Evolutionary conservation across 2,329 filamentous ascomycete species (phyloP), one percentile per base, ranked within the genome.

Genomic region (Aureobasidium leucospermi): DNA sequence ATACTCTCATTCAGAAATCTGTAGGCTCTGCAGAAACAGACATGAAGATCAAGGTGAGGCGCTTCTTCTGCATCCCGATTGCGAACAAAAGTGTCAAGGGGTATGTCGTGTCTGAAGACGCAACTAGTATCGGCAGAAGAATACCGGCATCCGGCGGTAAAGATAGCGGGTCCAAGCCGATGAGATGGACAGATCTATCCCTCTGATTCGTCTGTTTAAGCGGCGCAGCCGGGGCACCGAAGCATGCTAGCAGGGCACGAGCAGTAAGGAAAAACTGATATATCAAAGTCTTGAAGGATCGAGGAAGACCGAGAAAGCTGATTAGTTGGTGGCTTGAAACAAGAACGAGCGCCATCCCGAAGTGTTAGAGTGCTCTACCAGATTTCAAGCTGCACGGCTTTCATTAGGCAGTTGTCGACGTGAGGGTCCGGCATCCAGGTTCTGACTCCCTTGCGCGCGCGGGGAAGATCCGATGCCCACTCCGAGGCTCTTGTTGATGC

Each of bases 31-130:
- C 52, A 56, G 52, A 45, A 46, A 3, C 45, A 46, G 31, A 45
- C 41, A 56, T 56, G 31, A 36, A 56, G 41, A 46, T 56, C 52
- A 11, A 56, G 10, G 52, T 56, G 41, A 56, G 52, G 52, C 41
- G 16, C 41, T 45, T 23, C 11, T 36, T 46, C 29, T 56, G 41
- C 52, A 46, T 55, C 28, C 29, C 28, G 10, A 23, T 43, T 34
- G 32, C 13, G 38, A 42, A 41, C 41, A 31, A 45, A 28, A 56
- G 19, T 38, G 52, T 56, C 52, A 56, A 56, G 52, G 41, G 52
- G 52, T 38, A 36, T 36, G 13, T 45, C 39, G 52, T 41, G 19
- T 31, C 38, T 28, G n/a, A 6, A 45, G 16, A 45, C 15, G 41
- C 41, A 46, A 45, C 52, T 56, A 56, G 31, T 23, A 28, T 36